Conservation (phyloP, 805 yeast species). For the Ogataea ramenticola region DNA sequence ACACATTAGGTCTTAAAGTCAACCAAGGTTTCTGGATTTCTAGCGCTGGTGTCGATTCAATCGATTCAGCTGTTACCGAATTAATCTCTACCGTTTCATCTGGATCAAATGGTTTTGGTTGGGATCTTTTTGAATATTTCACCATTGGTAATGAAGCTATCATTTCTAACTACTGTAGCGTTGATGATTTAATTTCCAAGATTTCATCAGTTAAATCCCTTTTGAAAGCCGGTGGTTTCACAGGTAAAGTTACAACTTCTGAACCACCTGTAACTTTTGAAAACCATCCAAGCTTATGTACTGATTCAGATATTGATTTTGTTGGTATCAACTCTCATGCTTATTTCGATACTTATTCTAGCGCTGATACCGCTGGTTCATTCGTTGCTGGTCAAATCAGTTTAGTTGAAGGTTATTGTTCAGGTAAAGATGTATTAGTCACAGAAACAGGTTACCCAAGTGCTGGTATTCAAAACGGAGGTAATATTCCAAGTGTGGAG, state of each 20-base stretch:
- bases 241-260: constrained; percentile 72
- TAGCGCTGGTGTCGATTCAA: constrained; percentile 56
- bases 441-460: constrained; percentile 92
- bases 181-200: constrained; percentile 54
- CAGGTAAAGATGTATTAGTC: constrained; percentile 45
- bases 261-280: constrained; percentile 81
- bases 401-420: constrained; percentile 50
- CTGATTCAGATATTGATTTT: constrained; percentile 62
- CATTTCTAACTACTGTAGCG: constrained; percentile 52
- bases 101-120: constrained; percentile 39
- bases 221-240: constrained; percentile 64
- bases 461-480: constrained; percentile 63
- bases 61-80: constrained; percentile 50
- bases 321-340: constrained; percentile 86
- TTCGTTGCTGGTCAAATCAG: constrained; percentile 60
- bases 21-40: constrained; percentile 87
- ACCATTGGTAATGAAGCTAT: constrained; percentile 90
- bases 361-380: constrained; percentile 63
- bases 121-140: constrained; percentile 71
- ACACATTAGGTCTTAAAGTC: constrained; percentile 54
- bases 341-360: constrained; percentile 59
- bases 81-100: constrained; percentile 38
- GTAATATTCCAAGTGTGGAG: constrained; percentile 58
- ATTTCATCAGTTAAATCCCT: constrained; percentile 54
- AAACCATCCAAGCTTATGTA: constrained; percentile 61